Conservation (phyloP, 2,329 filamentous ascomycete species). For the Exophiala mesophila region DNA sequence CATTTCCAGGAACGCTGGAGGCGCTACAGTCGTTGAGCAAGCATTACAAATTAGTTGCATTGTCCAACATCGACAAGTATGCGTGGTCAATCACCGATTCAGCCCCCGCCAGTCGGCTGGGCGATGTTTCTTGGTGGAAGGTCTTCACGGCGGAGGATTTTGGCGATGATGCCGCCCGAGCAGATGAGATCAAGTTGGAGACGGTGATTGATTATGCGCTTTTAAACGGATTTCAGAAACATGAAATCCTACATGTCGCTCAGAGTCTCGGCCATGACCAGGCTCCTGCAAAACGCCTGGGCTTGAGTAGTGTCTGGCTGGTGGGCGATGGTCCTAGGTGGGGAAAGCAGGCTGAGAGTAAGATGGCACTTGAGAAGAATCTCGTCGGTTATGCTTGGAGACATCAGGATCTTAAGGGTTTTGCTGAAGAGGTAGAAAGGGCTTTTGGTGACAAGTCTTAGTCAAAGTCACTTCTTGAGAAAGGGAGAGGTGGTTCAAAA, state of each 20-base stretch:
- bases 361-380: conserved; percentile 25
- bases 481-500: too few relatives aligned
- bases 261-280: conserved; percentile 65
- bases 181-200: conserved; percentile 25
- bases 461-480: too few relatives aligned
- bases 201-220: conserved; percentile 50
- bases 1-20: conserved; percentile 53
- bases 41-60: conserved; percentile 51
- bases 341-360: conserved; percentile 25
- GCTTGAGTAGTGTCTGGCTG: conserved; percentile 57
- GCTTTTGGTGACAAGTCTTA: too few relatives aligned
- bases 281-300: conserved; percentile 57
- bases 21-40: conserved; percentile 47
- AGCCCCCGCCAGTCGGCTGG: conserved; percentile 54
- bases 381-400: conserved; percentile 26
- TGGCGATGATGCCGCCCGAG: conserved; percentile 49
- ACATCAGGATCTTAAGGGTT: conserved; percentile 20
- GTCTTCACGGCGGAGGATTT: conserved; percentile 64
- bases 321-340: conserved; percentile 25
- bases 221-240: conserved; percentile 51
- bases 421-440: conserved; percentile 18
- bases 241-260: conserved; percentile 62
- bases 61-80: conserved; percentile 54
- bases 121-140: conserved; percentile 46
- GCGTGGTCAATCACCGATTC: conserved; percentile 42